These are phyloP conservation scores for Hygrocybe punicea DNA, from an alignment of 768 basidiomycete species.

Conservation along the genomic window DNA sequence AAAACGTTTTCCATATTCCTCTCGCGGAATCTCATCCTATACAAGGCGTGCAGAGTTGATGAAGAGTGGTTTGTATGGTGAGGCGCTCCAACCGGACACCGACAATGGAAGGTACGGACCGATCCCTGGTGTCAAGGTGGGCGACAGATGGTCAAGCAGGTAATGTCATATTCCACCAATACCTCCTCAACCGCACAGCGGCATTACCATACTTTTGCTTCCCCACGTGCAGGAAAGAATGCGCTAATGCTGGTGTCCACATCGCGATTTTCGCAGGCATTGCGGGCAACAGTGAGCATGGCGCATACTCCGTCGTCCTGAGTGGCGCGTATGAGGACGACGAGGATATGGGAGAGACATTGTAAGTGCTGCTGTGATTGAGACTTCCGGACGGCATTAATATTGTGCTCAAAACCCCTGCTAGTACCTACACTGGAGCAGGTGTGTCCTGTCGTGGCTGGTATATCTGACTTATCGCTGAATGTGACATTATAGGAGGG, in stretches of 20 bases:
- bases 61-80: neutral
- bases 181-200: neutral
- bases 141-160: neutral
- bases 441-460: neutral
- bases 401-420: neutral
- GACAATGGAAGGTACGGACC: neutral
- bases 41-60: neutral
- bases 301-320: neutral
- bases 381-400: too few relatives aligned
- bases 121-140: constrained; percentile 1
- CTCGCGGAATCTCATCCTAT: neutral
- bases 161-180: neutral
- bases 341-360: neutral
- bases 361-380: neutral
- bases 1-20: too few relatives aligned
- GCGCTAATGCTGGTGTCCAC: neutral
- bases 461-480: neutral
- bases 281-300: neutral
- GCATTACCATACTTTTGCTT: neutral
- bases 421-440: neutral
- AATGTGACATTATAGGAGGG: neutral
- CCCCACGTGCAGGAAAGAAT: neutral
- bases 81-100: neutral
- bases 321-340: neutral
- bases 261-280: neutral